These are phyloP conservation scores for Aspergillus hiratsukae DNA, from an alignment of 2,329 filamentous ascomycete species.

Conservation along the genomic window DNA sequence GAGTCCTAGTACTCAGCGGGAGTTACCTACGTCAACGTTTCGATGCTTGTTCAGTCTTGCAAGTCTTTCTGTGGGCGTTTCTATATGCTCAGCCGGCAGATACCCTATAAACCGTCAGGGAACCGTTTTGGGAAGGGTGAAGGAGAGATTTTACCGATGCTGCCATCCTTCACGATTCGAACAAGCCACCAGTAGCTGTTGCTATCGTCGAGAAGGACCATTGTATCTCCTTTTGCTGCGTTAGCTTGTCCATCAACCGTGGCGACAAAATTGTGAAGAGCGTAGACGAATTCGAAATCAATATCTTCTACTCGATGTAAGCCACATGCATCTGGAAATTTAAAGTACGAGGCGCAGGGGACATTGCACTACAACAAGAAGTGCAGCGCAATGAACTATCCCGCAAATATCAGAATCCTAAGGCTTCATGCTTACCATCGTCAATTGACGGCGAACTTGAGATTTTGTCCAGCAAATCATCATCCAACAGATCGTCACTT, in stretches of 20 bases:
- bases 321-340: constrained; percentile 58
- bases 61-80: constrained; percentile 91
- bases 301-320: constrained; percentile 97
- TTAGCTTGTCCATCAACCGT: constrained; percentile 98
- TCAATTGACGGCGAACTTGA: constrained; percentile 98
- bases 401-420: background rate
- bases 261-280: constrained; percentile 93
- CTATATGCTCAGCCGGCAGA: constrained; percentile 93
- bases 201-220: constrained; percentile 96
- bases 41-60: constrained; percentile 95
- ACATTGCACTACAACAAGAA: background rate
- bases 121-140: constrained; percentile 42
- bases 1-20: background rate
- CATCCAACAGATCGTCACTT: constrained; percentile 66
- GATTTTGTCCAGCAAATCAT: constrained; percentile 98
- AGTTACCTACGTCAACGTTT: constrained; percentile 79
- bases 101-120: constrained; percentile 61
- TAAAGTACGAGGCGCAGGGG: background rate
- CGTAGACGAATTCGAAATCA: constrained; percentile 99
- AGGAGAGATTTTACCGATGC: constrained; percentile 61
- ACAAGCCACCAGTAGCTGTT: constrained; percentile 99
- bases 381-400: background rate
- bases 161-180: constrained; percentile 93
- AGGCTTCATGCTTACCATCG: constrained; percentile 62
- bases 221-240: constrained; percentile 96